A percentile compares a stretch with the other conserved stretches of the same genome.
Evolutionary conservation across 192 early-diverging fungal genomes (phyloP).

Genomic region (Entrophospora sp.): DNA sequence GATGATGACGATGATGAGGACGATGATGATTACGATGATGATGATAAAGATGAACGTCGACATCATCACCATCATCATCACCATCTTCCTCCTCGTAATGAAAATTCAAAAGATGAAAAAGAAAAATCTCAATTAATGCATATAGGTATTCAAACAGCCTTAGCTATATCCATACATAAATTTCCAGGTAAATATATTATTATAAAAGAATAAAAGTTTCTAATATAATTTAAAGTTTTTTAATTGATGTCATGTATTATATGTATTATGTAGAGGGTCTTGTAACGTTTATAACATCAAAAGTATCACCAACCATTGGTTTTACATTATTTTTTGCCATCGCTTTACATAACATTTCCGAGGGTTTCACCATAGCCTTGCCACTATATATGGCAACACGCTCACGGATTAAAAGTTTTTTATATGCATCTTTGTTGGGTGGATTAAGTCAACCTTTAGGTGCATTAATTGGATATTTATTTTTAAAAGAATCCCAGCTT

Average conservation of each 20-base stretch:
- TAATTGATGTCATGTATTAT: too few relatives aligned
- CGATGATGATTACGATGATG: neutral
- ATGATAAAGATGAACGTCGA: neutral
- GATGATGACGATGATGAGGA: neutral
- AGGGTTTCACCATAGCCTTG: slow-evolving; percentile 46
- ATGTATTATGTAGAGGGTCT: slow-evolving; percentile 41
- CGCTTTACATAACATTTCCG: slow-evolving; percentile 47
- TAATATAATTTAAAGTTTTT: too few relatives aligned
- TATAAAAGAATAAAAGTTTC: too few relatives aligned
- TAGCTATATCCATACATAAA: slow-evolving; percentile 45
- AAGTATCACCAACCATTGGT: slow-evolving; percentile 38
- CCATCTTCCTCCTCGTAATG: neutral
- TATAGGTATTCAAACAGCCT: slow-evolving; percentile 48
- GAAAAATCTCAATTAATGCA: slow-evolving; percentile 28
- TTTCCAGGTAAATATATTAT: slow-evolving; percentile 36
- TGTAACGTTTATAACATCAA: slow-evolving; percentile 43
- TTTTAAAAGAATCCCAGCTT: slow-evolving; percentile 11
- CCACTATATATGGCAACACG: slow-evolving; percentile 41
- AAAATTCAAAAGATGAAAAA: neutral
- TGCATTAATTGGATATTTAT: slow-evolving; percentile 38
- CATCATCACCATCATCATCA: neutral
- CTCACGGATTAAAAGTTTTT: slow-evolving; percentile 37
- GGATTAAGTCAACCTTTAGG: slow-evolving; percentile 48
- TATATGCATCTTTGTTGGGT: slow-evolving; percentile 35
- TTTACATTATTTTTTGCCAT: slow-evolving; percentile 43